Evolutionary conservation across 805 yeast species (phyloP).

Genomic region (Sungouiella thailandica): DNA sequence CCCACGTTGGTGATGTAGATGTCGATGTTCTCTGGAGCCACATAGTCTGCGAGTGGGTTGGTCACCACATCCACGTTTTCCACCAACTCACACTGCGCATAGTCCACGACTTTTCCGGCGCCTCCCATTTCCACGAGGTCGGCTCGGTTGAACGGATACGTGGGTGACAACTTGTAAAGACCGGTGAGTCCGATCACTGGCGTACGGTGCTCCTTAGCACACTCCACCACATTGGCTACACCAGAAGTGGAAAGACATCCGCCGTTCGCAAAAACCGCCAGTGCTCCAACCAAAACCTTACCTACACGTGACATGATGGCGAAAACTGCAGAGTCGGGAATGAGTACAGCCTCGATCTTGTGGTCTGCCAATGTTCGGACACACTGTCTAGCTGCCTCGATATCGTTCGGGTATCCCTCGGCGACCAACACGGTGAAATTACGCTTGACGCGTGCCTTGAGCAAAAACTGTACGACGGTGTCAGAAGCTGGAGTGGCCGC

Average conservation of each 20-base stretch:
- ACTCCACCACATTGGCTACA: conserved; percentile 87
- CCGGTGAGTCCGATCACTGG: conserved; percentile 97
- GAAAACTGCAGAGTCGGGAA: conserved; percentile 88
- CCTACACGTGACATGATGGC: conserved; percentile 98
- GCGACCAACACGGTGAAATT: conserved; percentile 88
- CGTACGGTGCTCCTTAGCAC: conserved; percentile 93
- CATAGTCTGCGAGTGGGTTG: conserved; percentile 86
- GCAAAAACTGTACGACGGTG: conserved; percentile 80
- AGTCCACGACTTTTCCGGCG: conserved; percentile 81
- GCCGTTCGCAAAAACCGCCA: conserved; percentile 93
- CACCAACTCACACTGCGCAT: conserved; percentile 62
- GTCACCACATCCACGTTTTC: conserved; percentile 71
- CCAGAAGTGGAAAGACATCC: conserved; percentile 90
- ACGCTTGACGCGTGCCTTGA: conserved; percentile 84
- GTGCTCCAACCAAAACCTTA: conserved; percentile 89
- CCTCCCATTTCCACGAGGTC: conserved; percentile 87
- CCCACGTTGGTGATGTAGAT: conserved; percentile 93
- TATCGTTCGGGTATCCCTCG: conserved; percentile 87
- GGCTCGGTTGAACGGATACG: conserved; percentile 85
- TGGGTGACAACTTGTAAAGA: conserved; percentile 84
- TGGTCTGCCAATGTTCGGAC: conserved; percentile 77
- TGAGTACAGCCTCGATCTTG: conserved; percentile 82
- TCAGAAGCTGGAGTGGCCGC: conserved; percentile 95
- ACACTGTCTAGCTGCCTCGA: conserved; percentile 69
- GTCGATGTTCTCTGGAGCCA: conserved; percentile 91